Evolutionary conservation across 106 monocot genomes (phyloP), one percentile per base, ranked within the genome.

Genomic region (Phalaenopsis aphrodite): DNA sequence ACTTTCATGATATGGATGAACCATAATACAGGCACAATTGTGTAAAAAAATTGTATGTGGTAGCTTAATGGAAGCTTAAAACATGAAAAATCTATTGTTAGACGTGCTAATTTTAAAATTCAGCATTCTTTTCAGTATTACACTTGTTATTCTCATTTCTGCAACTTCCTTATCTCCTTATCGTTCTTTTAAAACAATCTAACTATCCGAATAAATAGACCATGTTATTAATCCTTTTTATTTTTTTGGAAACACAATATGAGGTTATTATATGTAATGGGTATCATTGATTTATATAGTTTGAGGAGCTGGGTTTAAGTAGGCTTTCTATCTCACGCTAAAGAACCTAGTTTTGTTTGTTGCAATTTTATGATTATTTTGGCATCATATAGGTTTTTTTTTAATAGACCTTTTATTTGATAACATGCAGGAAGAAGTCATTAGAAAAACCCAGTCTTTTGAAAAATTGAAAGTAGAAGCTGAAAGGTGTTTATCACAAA

Each of bases 401-500:
- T 3, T 24, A 66, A 41, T 9, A 45, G 19, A 75, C 8, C 21
- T 65, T 67, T 75, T 16, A 67, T 17, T 47, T 74, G 12, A 56
- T 75, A 38, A 78, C 24, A 79, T 61, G 30, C 78, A 97, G 97
- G 92, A 94, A 77, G 97, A 97, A 80, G 94, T 97, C 48, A 89
- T 94, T 72, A 92, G 90, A 56, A 92, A 88, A 79, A 87, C 87
- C 1, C 90, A 90, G 46, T 81, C 90, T 65, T 92, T 86, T 84
- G 89, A 90, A 56, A 97, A 89, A 75, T 43, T 91, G 55, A 92
- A 92, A 84, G 79, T 72, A 84, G 97, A 97, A 83, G 92, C 97
- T 57, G 89, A 94, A 42, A 92, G 84, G 80, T 97, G 92, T 87
- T 87, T 97, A 67, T 78, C 81, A 72, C 97, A 94, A 82, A 97